Percentiles rank a stretch among this genome's conserved stretches.
These are phyloP conservation scores for Baorangia bicolor DNA, from an alignment of 768 basidiomycete genomes.

Conservation along the genomic window DNA sequence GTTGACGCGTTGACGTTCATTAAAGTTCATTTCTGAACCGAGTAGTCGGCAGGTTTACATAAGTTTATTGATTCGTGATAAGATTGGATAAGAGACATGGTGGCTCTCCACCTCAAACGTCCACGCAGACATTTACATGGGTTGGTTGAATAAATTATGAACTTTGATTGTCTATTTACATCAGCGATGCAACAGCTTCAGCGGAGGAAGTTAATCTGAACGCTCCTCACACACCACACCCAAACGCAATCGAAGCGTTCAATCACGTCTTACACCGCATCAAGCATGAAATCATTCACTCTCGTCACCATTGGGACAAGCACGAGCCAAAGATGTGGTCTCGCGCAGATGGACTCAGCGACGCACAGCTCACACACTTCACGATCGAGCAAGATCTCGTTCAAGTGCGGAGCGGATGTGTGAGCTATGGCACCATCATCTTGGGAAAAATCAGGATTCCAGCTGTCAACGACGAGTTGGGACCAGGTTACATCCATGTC, in stretches of 20 bases:
- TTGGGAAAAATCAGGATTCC: constrained; percentile 76
- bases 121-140: constrained; percentile 20
- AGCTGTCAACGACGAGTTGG: constrained; percentile 56
- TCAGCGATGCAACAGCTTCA: constrained; percentile 44
- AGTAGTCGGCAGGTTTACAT: constrained; percentile 16
- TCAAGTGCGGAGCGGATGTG: constrained; percentile 50
- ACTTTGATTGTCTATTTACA: constrained; percentile 8
- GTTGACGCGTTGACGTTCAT: constrained; percentile 15
- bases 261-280: constrained; percentile 50
- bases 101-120: constrained; percentile 1
- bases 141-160: constrained; percentile 16
- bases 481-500: constrained; percentile 69
- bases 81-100: constrained; percentile 9
- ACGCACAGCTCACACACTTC: constrained; percentile 54
- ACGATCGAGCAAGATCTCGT: constrained; percentile 45
- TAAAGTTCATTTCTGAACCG: constrained; percentile 10
- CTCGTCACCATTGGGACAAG: constrained; percentile 67
- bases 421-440: constrained; percentile 69
- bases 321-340: constrained; percentile 65
- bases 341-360: constrained; percentile 50
- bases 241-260: constrained; percentile 67
- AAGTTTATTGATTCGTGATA: constrained; percentile 18
- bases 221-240: constrained; percentile 56
- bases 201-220: constrained; percentile 57
- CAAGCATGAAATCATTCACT: constrained; percentile 64